Evolutionary conservation across 495 filamentous ascomycete species (phyloP).

Genomic region (Talaromyces ruber): DNA sequence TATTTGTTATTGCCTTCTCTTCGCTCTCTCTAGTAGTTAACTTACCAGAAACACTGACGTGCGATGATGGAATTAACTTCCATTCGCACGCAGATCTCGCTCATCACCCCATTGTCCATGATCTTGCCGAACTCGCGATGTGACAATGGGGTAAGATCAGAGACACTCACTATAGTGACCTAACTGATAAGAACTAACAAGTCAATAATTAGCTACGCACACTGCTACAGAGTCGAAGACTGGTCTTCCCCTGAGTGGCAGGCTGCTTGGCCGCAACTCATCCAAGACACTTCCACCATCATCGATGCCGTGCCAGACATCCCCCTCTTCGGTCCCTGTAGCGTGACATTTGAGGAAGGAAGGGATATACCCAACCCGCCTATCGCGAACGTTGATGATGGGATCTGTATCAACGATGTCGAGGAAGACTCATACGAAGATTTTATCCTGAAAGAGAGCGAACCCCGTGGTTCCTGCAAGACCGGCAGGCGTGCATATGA

Average conservation of each 20-base stretch:
- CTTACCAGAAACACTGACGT: too few relatives aligned
- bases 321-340: background rate
- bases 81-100: background rate
- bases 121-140: background rate
- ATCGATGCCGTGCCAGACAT: slow-evolving; percentile 8
- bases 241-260: slow-evolving; percentile 9
- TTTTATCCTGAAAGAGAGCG: background rate
- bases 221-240: slow-evolving; percentile 9
- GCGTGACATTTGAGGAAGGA: background rate
- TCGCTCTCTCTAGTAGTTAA: background rate
- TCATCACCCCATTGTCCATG: background rate
- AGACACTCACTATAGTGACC: background rate
- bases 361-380: background rate
- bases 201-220: slow-evolving; percentile 8
- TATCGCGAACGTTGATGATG: background rate
- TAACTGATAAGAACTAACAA: background rate
- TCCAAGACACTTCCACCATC: slow-evolving; percentile 10
- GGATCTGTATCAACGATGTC: background rate
- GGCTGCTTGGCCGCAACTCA: slow-evolving; percentile 9
- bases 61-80: background rate
- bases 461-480: background rate
- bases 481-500: slow-evolving; percentile 11
- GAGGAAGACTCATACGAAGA: background rate
- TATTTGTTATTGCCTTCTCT: background rate
- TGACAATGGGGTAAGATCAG: background rate